These are phyloP conservation scores for Stagonosporopsis tanaceti DNA, from an alignment of 2,329 filamentous ascomycete genomes.

Conservation along the genomic window DNA sequence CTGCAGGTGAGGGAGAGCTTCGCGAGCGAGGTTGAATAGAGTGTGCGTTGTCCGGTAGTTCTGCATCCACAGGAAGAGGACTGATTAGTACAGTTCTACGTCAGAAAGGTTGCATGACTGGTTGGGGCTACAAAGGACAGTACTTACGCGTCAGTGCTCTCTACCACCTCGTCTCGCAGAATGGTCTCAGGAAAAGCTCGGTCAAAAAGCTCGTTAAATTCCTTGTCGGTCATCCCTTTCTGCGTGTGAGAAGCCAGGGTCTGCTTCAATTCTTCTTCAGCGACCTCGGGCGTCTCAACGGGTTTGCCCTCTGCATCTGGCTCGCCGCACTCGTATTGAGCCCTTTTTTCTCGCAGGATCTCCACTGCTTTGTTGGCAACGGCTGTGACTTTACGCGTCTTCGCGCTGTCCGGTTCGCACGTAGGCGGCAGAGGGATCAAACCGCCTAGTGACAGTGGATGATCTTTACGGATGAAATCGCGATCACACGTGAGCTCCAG, in stretches of 20 bases:
- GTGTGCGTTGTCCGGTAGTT: constrained; percentile 69
- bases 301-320: constrained; percentile 68
- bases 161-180: constrained; percentile 66
- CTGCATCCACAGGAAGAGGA: constrained; percentile 75
- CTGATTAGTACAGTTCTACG: constrained; percentile 78
- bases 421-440: constrained; percentile 85
- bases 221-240: constrained; percentile 82
- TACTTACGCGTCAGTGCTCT: constrained; percentile 66
- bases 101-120: constrained; percentile 40
- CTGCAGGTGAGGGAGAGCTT: constrained; percentile 86
- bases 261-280: constrained; percentile 76
- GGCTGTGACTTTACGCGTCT: constrained; percentile 82
- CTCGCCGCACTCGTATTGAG: constrained; percentile 90
- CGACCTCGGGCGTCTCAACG: constrained; percentile 70
- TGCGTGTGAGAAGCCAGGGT: constrained; percentile 77
- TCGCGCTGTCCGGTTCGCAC: constrained; percentile 94
- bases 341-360: constrained; percentile 82
- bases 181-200: constrained; percentile 77
- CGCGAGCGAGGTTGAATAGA: constrained; percentile 90
- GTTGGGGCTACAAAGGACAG: constrained; percentile 26
- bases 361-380: constrained; percentile 90
- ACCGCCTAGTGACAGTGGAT: constrained; percentile 83
- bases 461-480: constrained; percentile 84
- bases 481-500: constrained; percentile 81
- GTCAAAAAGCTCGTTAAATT: constrained; percentile 89